Percentiles rank a stretch among this genome's conserved stretches.
phyloP scores from a whole-genome alignment of 1,284 basidiomycete species.

The Phenoliferia sp. region DNA sequence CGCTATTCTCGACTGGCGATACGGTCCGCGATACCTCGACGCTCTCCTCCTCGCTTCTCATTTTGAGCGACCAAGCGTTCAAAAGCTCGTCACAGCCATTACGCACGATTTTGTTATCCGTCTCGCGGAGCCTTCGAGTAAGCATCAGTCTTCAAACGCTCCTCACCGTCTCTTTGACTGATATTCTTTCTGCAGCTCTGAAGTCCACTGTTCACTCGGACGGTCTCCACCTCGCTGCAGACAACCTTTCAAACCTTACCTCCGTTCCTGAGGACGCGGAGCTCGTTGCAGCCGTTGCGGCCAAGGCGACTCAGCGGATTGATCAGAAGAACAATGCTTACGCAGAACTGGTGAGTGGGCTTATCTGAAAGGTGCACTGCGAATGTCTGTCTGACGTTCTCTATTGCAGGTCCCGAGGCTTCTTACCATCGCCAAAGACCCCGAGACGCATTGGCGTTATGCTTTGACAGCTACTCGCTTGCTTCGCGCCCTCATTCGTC shows the following conservation, averaged over 20 bases:
- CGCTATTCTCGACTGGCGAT: slow-evolving; percentile 57
- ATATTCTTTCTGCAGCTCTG: slow-evolving; percentile 15
- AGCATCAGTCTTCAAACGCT: background rate
- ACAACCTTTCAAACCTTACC: slow-evolving; percentile 34
- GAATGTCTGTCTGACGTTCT: background rate
- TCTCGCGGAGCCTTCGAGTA: slow-evolving; percentile 40
- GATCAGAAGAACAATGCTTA: slow-evolving; percentile 44
- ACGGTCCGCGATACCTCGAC: slow-evolving; percentile 59
- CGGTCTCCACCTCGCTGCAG: slow-evolving; percentile 35
- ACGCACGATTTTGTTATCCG: slow-evolving; percentile 56
- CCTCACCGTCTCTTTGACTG: background rate
- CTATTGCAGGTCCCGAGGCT: slow-evolving; percentile 55
- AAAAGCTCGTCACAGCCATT: slow-evolving; percentile 72
- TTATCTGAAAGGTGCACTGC: slow-evolving; percentile 6
- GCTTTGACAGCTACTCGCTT: slow-evolving; percentile 71
- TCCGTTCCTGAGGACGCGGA: slow-evolving; percentile 24
- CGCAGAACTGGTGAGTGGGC: slow-evolving; percentile 48
- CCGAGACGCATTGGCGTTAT: slow-evolving; percentile 88
- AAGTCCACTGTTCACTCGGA: slow-evolving; percentile 23
- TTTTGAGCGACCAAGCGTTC: slow-evolving; percentile 60
- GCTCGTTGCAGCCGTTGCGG: slow-evolving; percentile 39
- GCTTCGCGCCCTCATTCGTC: slow-evolving; percentile 64
- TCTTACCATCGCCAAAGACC: slow-evolving; percentile 60
- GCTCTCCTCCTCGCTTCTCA: slow-evolving; percentile 23
- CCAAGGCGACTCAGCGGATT: slow-evolving; percentile 38